Conservation (phyloP, 1,284 basidiomycete genomes). For the Fomitopsis palustris region DNA sequence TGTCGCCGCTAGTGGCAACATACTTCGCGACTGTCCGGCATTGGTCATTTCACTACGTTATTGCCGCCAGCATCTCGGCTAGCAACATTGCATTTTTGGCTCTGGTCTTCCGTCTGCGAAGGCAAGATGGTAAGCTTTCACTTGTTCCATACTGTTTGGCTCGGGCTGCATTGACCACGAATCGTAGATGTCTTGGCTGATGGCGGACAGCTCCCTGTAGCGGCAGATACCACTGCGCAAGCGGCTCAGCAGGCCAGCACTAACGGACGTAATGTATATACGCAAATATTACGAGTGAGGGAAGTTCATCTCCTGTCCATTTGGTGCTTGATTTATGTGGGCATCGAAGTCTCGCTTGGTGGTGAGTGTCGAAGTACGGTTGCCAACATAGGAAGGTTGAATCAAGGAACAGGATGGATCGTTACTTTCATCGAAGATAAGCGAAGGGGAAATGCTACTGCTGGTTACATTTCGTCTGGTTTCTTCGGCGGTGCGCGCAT, state of each 20-base stretch:
- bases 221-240: conserved; percentile 26
- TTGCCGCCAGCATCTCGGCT: conserved; percentile 53
- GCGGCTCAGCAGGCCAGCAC: conserved; percentile 20
- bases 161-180: neutral
- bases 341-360: conserved; percentile 63
- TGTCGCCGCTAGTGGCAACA: conserved; percentile 63
- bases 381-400: neutral
- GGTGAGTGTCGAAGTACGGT: conserved; percentile 30
- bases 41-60: conserved; percentile 62
- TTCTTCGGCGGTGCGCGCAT: conserved; percentile 30
- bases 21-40: conserved; percentile 51
- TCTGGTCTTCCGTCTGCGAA: conserved; percentile 49
- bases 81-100: conserved; percentile 42
- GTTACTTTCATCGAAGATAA: conserved; percentile 48
- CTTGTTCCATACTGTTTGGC: neutral
- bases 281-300: conserved; percentile 48
- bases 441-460: conserved; percentile 27
- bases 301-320: conserved; percentile 57
- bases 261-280: conserved; percentile 37
- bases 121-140: conserved; percentile 40
- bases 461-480: conserved; percentile 35
- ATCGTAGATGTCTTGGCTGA: conserved; percentile 25
- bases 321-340: conserved; percentile 64
- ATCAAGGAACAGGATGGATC: conserved; percentile 47
- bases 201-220: conserved; percentile 36